A percentile compares a stretch with the other conserved stretches of the same genome.
Conservation (phyloP, 192 early-diverging fungal species). For the Lobosporangium transversale region DNA sequence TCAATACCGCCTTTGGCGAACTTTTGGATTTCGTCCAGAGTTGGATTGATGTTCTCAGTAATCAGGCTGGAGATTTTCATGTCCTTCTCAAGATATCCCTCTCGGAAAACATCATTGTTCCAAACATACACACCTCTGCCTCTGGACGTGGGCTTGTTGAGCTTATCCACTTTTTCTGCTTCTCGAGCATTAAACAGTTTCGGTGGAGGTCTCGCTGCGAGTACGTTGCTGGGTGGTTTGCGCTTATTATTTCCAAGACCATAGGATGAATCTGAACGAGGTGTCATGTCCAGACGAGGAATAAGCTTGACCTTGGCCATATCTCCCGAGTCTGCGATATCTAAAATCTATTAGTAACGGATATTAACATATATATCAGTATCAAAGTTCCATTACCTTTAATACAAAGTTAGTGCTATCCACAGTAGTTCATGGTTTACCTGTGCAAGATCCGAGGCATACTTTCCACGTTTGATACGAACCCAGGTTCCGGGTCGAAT, state of each 20-base stretch:
- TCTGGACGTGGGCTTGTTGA: conserved; percentile 61
- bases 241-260: conserved; percentile 60
- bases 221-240: conserved; percentile 60
- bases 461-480: conserved; percentile 90
- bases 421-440: no score
- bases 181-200: conserved; percentile 81
- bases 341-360: conserved; percentile 51
- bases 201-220: conserved; percentile 69
- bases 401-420: not conserved
- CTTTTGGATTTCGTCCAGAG: conserved; percentile 90
- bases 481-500: conserved; percentile 84
- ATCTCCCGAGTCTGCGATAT: conserved; percentile 74
- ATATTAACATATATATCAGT: no score
- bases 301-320: conserved; percentile 73
- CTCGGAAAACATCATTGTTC: conserved; percentile 67
- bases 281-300: conserved; percentile 76
- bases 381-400: no score
- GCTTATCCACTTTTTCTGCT: conserved; percentile 55
- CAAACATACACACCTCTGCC: conserved; percentile 70
- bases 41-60: conserved; percentile 80
- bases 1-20: conserved; percentile 82
- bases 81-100: conserved; percentile 89
- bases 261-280: conserved; percentile 48
- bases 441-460: conserved; percentile 92
- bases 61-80: conserved; percentile 74